Base-by-base conservation (phyloP, 2,329 filamentous ascomycete species). In the Mycocentrospora acerina region DNA sequence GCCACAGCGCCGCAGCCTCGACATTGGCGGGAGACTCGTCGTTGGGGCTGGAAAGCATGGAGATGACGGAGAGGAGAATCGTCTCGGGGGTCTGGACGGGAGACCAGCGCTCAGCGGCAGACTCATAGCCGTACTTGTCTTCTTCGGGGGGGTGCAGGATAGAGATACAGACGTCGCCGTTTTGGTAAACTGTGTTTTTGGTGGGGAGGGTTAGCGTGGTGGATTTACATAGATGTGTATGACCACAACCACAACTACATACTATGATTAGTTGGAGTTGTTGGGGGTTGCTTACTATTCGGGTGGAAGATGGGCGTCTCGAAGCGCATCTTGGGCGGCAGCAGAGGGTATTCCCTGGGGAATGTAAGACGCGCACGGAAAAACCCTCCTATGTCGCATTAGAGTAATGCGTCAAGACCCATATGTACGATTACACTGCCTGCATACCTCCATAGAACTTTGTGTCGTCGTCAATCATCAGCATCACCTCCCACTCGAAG, bases 401-500 rank as follows among this genome's bases (percentile, higher is more conserved):
- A n/a, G n/a, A n/a, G n/a, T n/a, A n/a, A n/a, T n/a, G n/a, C n/a
- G n/a, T n/a, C n/a, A n/a, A n/a, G n/a, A n/a, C n/a, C n/a, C n/a
- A n/a, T n/a, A n/a, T n/a, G n/a, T n/a, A n/a, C n/a, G n/a, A n/a
- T 17, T 16, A 6, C 2, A 5, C 7, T 5, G n/a, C 27, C 15
- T 18, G 71, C 80, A 42, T 71, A 91, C 90, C 90, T 59, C 90
- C 90, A 59, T 96, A 96, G 69, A 88, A 87, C 71, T 90, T 91
- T 71, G 87, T 90, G 63, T 95, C 90, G 57, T 96, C 90, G 47
- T 82, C 89, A 52, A 97, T 91, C 91, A 98, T 97, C 45, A 98
- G 81, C 87, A 96, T 95, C 14, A 97, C 90, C 69, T 97, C 90
- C 93, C 93, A 98, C 73, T 95, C 87, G 53, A 96, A 96, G 8